A percentile compares a stretch with the other conserved stretches of the same genome.
These are phyloP conservation scores for Fraxinus sp. DNA, from an alignment of 305 asterid species.

Conservation along the genomic window DNA sequence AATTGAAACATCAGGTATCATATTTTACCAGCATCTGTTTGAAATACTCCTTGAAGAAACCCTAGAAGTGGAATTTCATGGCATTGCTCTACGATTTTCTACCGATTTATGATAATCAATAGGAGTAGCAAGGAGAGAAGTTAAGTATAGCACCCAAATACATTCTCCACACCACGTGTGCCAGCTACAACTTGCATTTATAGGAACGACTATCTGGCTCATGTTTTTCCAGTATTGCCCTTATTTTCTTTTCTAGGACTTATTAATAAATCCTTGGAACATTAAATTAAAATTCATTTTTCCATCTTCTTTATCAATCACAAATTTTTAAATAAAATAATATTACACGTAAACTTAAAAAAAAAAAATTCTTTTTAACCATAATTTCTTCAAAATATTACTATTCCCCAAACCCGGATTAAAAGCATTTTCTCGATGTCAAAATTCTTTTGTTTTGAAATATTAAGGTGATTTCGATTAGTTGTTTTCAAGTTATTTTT, in stretches of 20 bases:
- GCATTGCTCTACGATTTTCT: not conserved
- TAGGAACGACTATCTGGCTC: not conserved
- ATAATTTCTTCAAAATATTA: too few relatives aligned
- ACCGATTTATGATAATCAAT: not conserved
- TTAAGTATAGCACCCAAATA: not conserved
- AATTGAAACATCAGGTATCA: not conserved
- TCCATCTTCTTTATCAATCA: too few relatives aligned
- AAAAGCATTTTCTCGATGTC: too few relatives aligned
- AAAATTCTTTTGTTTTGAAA: too few relatives aligned
- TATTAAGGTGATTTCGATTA: too few relatives aligned
- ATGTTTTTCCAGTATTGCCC: not conserved
- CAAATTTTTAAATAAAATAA: too few relatives aligned
- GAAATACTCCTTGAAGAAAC: not conserved
- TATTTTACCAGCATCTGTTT: conserved; percentile 1
- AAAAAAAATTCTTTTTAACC: too few relatives aligned
- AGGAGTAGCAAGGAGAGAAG: not conserved
- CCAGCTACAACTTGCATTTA: not conserved
- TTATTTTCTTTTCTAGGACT: not conserved
- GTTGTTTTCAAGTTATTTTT: too few relatives aligned
- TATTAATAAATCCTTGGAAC: too few relatives aligned
- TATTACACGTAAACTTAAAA: too few relatives aligned
- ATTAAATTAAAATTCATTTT: too few relatives aligned
- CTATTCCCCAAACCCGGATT: too few relatives aligned
- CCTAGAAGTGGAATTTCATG: not conserved
- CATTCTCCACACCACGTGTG: not conserved